Conservation (phyloP, 108 stramenopile species). For the Aurantiochytrium sp. region DNA sequence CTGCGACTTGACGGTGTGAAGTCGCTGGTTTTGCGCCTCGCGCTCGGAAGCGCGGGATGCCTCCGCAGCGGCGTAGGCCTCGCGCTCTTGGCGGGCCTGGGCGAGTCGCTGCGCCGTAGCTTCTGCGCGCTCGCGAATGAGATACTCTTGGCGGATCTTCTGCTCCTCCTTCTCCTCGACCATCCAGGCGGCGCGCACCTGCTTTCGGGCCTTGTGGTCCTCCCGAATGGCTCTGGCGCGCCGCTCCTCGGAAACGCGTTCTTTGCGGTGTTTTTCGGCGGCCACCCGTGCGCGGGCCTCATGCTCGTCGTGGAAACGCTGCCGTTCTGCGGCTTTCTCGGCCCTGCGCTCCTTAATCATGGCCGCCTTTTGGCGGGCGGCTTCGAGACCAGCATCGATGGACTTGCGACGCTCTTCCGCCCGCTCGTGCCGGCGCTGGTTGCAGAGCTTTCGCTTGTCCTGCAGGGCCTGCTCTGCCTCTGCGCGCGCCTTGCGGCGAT, state of each 20-base stretch:
- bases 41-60: too few relatives aligned
- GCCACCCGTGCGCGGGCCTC: background rate
- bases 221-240: conserved; percentile 3
- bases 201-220: background rate
- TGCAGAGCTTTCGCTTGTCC: background rate
- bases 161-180: conserved; percentile 24
- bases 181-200: conserved; percentile 15
- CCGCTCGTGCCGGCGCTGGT: background rate
- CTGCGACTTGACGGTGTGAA: background rate
- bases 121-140: background rate
- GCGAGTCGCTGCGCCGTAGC: background rate
- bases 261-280: background rate
- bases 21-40: background rate
- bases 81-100: background rate
- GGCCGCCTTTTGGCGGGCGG: background rate
- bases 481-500: background rate
- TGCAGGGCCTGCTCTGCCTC: background rate
- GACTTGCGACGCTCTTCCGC: background rate
- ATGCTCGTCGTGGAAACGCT: background rate
- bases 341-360: background rate
- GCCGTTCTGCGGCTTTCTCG: background rate
- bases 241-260: background rate
- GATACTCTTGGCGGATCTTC: background rate
- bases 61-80: background rate
- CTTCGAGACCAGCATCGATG: background rate